These are phyloP conservation scores for Lipomyces chichibuensis DNA, from an alignment of 805 yeast species.

Conservation along the genomic window DNA sequence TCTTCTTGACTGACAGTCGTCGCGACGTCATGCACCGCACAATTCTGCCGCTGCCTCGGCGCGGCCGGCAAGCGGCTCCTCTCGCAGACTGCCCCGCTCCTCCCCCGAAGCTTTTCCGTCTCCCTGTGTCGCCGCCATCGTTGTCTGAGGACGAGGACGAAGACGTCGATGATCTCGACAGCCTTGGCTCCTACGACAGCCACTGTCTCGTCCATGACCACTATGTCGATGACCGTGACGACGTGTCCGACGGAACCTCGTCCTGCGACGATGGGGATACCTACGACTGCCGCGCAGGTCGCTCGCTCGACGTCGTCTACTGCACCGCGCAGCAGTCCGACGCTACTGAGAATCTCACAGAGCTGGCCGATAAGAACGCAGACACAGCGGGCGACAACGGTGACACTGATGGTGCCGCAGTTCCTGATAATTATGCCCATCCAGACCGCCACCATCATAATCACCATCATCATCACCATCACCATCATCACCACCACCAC, in stretches of 20 bases:
- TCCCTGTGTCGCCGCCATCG: slow-evolving; percentile 22
- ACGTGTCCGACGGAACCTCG: background rate
- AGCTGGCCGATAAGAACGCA: background rate
- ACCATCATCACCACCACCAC: slow-evolving; percentile 15
- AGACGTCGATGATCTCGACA: slow-evolving; percentile 11
- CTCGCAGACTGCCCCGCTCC: slow-evolving; percentile 8
- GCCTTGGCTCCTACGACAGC: background rate
- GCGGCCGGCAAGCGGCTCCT: slow-evolving; percentile 12
- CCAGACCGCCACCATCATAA: background rate
- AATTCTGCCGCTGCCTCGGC: slow-evolving; percentile 31
- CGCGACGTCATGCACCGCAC: slow-evolving; percentile 16
- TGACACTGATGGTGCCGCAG: background rate
- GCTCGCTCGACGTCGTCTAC: slow-evolving; percentile 5
- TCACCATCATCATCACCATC: slow-evolving; percentile 19
- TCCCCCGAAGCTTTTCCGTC: slow-evolving; percentile 21
- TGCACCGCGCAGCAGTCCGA: background rate
- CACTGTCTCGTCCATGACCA: slow-evolving; percentile 3
- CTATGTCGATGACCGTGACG: slow-evolving; percentile 9
- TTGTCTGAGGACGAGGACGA: slow-evolving; percentile 16
- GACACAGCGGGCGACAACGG: background rate
- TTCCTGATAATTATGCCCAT: slow-evolving; percentile 7
- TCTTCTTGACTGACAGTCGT: background rate
- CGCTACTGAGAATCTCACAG: background rate
- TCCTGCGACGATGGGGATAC: background rate
- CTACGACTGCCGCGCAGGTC: background rate